These are phyloP conservation scores for Teratosphaeria pseudoeucalypti DNA, from an alignment of 2,329 filamentous ascomycete species.

Conservation along the genomic window DNA sequence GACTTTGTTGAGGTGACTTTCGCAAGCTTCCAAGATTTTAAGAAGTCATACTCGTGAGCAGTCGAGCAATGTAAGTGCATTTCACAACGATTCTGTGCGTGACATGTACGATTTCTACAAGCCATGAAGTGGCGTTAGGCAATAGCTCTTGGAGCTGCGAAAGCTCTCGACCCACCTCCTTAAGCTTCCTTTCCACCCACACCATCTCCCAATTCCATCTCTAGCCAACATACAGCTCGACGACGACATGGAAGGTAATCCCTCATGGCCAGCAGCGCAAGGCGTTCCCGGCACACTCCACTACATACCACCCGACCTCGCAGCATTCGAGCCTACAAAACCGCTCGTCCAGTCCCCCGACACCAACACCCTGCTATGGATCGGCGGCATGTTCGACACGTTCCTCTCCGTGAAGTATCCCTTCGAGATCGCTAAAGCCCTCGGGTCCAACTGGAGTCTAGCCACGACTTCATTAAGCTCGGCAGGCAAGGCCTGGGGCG, in stretches of 20 bases:
- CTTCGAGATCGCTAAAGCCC: constrained; percentile 35
- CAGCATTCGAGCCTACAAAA: constrained; percentile 36
- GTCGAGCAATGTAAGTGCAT: background rate
- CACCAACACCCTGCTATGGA: constrained; percentile 55
- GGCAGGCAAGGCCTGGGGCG: constrained; percentile 46
- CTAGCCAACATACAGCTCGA: background rate
- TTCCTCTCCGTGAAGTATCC: constrained; percentile 55
- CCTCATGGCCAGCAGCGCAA: background rate
- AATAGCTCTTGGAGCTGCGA: background rate
- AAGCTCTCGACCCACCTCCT: background rate
- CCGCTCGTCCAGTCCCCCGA: constrained; percentile 16
- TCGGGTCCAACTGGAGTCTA: constrained; percentile 42
- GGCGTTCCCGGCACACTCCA: constrained; percentile 30
- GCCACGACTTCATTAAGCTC: constrained; percentile 33
- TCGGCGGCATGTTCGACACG: constrained; percentile 61
- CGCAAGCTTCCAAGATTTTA: background rate
- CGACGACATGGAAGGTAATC: background rate
- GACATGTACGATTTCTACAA: background rate
- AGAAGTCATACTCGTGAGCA: background rate
- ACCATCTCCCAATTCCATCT: background rate
- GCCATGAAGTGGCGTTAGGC: background rate
- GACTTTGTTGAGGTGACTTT: background rate
- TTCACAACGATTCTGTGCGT: background rate
- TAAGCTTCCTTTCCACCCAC: background rate
- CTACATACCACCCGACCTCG: constrained; percentile 29